Evolutionary conservation across 257 asterid genomes (phyloP).

Genomic region (Solanum virginianum): DNA sequence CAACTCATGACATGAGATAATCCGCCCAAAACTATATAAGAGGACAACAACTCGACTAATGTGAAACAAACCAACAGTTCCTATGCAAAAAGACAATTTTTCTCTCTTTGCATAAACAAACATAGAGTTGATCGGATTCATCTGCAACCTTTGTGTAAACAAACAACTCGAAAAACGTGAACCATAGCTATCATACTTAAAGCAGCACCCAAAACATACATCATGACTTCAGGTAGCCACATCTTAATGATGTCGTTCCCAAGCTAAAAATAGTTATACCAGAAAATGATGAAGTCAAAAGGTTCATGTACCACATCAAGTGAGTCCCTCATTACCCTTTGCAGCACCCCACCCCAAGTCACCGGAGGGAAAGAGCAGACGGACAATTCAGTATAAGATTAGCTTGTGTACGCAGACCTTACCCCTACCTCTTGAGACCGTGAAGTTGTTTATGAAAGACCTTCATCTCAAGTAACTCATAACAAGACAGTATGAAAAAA

Average conservation of each 20-base stretch:
- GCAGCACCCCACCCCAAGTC: neutral
- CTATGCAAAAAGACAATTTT: neutral
- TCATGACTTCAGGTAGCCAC: neutral
- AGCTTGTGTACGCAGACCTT: neutral
- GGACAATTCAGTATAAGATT: neutral
- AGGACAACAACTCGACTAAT: neutral
- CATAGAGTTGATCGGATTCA: neutral
- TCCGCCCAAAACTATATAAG: neutral
- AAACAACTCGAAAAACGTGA: neutral
- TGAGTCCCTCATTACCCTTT: neutral
- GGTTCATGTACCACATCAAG: neutral
- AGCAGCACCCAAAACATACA: neutral
- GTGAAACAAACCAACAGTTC: neutral
- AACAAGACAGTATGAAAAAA: neutral
- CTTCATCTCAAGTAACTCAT: neutral
- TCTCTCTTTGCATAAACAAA: neutral
- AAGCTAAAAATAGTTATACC: neutral
- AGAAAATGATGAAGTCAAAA: neutral
- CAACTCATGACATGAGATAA: neutral
- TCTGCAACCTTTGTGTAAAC: neutral
- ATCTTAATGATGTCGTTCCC: neutral
- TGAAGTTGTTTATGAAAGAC: neutral
- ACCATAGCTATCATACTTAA: neutral
- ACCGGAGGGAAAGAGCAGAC: neutral
- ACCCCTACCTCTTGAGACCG: neutral